Conservation (phyloP, 2,329 filamentous ascomycete species). For the Lachnellula willkommii region DNA sequence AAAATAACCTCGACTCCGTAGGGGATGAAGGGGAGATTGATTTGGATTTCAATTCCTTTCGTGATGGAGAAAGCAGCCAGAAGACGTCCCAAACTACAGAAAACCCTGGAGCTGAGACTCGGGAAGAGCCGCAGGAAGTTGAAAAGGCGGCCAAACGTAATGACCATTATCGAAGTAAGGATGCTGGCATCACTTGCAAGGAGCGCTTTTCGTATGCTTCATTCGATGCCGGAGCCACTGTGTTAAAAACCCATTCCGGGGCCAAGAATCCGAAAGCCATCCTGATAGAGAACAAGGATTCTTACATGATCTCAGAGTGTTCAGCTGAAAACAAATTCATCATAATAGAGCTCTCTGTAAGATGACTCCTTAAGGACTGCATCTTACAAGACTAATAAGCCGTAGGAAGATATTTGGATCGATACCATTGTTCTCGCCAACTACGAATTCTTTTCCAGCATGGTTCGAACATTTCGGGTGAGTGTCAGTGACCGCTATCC, state of each 20-base stretch:
- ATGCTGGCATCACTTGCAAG: conserved; percentile 95
- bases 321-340: conserved; percentile 83
- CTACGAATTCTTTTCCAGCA: conserved; percentile 98
- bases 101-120: conserved; percentile 13
- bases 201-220: conserved; percentile 97
- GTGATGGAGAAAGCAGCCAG: conserved; percentile 29
- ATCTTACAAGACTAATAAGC: conserved; percentile 11
- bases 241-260: conserved; percentile 82
- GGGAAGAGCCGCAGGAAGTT: conserved; percentile 26
- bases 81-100: conserved; percentile 13
- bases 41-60: conserved; percentile 63
- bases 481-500: conserved; percentile 94
- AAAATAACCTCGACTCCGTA: conserved; percentile 68
- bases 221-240: conserved; percentile 91
- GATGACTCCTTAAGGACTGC: conserved; percentile 48
- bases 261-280: conserved; percentile 86
- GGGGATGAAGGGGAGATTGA: conserved; percentile 88
- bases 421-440: conserved; percentile 97
- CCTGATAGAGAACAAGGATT: conserved; percentile 94
- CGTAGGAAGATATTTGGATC: conserved; percentile 59
- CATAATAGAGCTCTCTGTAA: conserved; percentile 77
- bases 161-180: conserved; percentile 64
- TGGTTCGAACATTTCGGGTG: conserved; percentile 84
- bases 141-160: conserved; percentile 23
- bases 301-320: conserved; percentile 95